Percentiles rank a stretch among this genome's conserved stretches.
Conservation (phyloP, 352 stramenopile species). For the Globisporangium perplexum region DNA sequence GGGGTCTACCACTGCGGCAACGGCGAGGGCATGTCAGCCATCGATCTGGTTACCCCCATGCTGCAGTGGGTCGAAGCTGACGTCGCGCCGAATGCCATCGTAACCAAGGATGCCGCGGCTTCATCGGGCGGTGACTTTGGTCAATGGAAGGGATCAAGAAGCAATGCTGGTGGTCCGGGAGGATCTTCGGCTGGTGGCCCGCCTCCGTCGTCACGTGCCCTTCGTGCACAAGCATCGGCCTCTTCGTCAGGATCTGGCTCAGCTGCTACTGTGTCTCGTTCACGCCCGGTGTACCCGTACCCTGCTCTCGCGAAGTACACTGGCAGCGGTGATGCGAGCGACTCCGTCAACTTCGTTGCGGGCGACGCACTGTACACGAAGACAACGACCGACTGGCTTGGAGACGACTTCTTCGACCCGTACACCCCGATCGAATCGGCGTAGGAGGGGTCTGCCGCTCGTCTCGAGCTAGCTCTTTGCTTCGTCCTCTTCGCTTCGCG, state of each 20-base stretch:
- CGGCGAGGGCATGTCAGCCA: conserved; percentile 29
- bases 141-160: conserved; percentile 4
- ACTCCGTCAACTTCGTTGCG: conserved; percentile 11
- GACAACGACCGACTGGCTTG: conserved; percentile 3
- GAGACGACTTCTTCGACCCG: conserved; percentile 10
- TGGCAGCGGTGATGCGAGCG: conserved; percentile 5
- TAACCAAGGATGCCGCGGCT: conserved; percentile 12
- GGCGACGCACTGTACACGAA: conserved; percentile 7
- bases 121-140: background rate
- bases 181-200: no score
- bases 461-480: no score
- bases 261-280: conserved; percentile 1
- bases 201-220: background rate
- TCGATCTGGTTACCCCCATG: conserved; percentile 41
- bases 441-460: background rate
- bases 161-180: background rate
- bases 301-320: conserved; percentile 10
- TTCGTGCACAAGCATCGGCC: background rate
- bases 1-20: conserved; percentile 38
- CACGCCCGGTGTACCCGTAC: conserved; percentile 12
- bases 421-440: background rate
- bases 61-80: conserved; percentile 32
- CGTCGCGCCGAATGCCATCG: conserved; percentile 20
- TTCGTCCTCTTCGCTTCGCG: no score
- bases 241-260: background rate